Conservation (phyloP, 164 flowering plant genomes). For the Amborella trichopoda region DNA sequence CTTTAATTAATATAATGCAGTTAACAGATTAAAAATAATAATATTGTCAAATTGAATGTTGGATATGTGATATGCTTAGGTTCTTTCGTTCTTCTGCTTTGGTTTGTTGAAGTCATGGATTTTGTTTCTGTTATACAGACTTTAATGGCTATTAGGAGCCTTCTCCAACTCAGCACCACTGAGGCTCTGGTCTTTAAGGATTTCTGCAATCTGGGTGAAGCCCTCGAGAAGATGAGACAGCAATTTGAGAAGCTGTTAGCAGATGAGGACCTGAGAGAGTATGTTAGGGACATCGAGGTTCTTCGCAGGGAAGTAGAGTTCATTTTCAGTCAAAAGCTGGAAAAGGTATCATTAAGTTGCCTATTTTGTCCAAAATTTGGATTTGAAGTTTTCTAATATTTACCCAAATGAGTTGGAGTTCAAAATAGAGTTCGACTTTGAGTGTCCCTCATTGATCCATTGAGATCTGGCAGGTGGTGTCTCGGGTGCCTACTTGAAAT, state of each 20-base stretch:
- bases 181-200: constrained; percentile 51
- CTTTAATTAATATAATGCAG: neutral
- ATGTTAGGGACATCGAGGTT: constrained; percentile 50
- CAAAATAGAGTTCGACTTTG: no score
- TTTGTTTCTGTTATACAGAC: constrained; percentile 33
- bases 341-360: constrained; percentile 20
- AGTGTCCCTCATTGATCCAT: no score
- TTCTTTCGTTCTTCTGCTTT: no score
- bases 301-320: constrained; percentile 65
- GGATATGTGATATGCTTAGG: no score
- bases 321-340: constrained; percentile 41
- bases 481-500: constrained; percentile 2
- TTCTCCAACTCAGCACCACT: constrained; percentile 44
- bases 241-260: constrained; percentile 40
- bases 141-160: constrained; percentile 52
- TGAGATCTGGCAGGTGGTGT: neutral
- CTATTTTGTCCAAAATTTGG: neutral
- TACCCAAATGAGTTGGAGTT: no score
- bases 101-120: no score
- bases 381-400: neutral
- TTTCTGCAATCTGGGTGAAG: constrained; percentile 49
- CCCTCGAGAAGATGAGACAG: constrained; percentile 42
- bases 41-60: no score
- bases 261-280: constrained; percentile 45
- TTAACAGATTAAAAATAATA: no score